A percentile compares a stretch with the other conserved stretches of the same genome.
These are phyloP conservation scores for Scheffersomyces illinoinensis DNA, from an alignment of 1,139 yeast genomes.

Conservation along the genomic window DNA sequence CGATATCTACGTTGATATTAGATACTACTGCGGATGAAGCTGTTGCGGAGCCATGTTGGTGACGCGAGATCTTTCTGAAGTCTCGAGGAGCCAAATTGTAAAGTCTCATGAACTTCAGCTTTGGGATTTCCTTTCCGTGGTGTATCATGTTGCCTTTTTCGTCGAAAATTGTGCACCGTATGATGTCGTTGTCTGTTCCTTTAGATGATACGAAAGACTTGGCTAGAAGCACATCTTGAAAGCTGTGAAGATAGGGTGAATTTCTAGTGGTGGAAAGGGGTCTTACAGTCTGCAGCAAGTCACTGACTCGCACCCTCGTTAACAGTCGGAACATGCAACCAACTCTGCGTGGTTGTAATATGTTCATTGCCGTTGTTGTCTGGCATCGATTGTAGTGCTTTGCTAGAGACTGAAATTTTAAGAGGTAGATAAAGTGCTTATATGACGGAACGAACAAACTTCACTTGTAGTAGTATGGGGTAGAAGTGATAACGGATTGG, in stretches of 20 bases:
- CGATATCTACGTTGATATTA: constrained; percentile 37
- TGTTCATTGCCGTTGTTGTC: neutral
- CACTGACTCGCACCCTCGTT: neutral
- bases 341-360: neutral
- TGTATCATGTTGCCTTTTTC: constrained; percentile 35
- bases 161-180: constrained; percentile 62
- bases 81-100: constrained; percentile 43
- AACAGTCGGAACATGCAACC: neutral
- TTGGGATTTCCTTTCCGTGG: constrained; percentile 41
- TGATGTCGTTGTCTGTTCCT: constrained; percentile 26
- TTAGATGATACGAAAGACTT: constrained; percentile 22
- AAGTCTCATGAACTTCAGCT: constrained; percentile 36
- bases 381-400: neutral
- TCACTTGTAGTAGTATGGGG: neutral
- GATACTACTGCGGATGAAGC: constrained; percentile 1
- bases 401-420: neutral
- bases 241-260: neutral
- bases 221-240: constrained; percentile 23
- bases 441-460: neutral
- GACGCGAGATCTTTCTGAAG: constrained; percentile 39
- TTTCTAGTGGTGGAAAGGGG: neutral
- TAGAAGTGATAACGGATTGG: neutral
- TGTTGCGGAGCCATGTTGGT: constrained; percentile 14
- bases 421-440: neutral
- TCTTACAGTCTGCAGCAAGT: neutral